These are phyloP conservation scores for Aaosphaeria pasadenensis DNA, from an alignment of 2,329 filamentous ascomycete genomes.

Conservation along the genomic window DNA sequence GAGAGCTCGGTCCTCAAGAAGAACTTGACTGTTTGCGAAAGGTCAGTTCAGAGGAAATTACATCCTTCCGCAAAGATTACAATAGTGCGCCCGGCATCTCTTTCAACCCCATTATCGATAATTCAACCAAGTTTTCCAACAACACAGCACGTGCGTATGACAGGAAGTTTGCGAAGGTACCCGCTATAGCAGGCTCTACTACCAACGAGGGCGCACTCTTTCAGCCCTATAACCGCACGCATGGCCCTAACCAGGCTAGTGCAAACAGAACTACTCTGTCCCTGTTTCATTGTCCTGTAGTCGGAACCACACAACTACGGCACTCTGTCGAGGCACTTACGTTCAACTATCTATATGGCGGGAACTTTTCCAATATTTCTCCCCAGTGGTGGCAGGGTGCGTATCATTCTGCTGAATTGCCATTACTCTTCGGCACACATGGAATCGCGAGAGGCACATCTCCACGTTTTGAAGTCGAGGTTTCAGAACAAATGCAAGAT, in stretches of 20 bases:
- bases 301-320: slow-evolving; percentile 24
- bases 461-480: slow-evolving; percentile 24
- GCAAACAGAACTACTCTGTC: slow-evolving; percentile 18
- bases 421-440: slow-evolving; percentile 36
- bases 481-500: slow-evolving; percentile 37
- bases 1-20: slow-evolving; percentile 9
- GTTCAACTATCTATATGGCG: slow-evolving; percentile 37
- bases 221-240: slow-evolving; percentile 23
- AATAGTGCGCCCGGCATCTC: slow-evolving; percentile 18
- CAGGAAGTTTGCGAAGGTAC: slow-evolving; percentile 23
- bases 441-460: slow-evolving; percentile 21
- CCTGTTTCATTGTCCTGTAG: slow-evolving; percentile 28
- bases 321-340: slow-evolving; percentile 21
- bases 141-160: slow-evolving; percentile 28
- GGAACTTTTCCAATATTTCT: slow-evolving; percentile 35
- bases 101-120: slow-evolving; percentile 28
- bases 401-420: slow-evolving; percentile 35
- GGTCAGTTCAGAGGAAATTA: slow-evolving; percentile 25
- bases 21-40: slow-evolving; percentile 39
- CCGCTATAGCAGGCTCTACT: slow-evolving; percentile 37
- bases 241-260: slow-evolving; percentile 19
- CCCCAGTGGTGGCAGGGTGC: slow-evolving; percentile 35
- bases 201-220: slow-evolving; percentile 35
- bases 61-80: slow-evolving; percentile 30
- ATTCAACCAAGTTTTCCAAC: slow-evolving; percentile 32